A percentile compares a stretch with the other conserved stretches of the same genome.
phyloP scores from a whole-genome alignment of 768 basidiomycete species.

The Holtermanniella nyarrowii region DNA sequence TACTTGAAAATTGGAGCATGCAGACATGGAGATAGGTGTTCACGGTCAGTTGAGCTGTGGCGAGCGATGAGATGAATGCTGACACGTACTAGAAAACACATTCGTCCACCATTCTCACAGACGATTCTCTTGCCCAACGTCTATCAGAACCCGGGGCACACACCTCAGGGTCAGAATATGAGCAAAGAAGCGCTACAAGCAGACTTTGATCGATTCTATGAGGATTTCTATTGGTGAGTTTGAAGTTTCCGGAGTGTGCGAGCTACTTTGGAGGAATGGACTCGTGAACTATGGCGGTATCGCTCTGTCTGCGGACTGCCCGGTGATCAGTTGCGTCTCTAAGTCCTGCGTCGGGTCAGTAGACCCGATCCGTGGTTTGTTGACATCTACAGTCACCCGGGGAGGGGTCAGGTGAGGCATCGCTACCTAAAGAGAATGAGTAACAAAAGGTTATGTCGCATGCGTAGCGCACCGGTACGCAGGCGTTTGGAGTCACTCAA shows the following conservation, averaged over 20 bases:
- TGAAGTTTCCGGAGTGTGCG: background rate
- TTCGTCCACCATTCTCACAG: constrained; percentile 92
- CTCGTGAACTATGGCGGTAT: no score
- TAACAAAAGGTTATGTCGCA: no score
- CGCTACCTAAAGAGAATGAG: no score
- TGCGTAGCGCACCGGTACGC: no score
- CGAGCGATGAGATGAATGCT: background rate
- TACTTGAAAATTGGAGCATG: constrained; percentile 99
- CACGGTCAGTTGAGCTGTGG: constrained; percentile 45
- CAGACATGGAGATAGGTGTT: constrained; percentile 95
- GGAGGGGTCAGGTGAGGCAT: no score
- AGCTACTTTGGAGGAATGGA: background rate
- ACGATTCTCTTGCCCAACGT: constrained; percentile 94
- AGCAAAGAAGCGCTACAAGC: constrained; percentile 55
- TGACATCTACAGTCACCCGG: no score
- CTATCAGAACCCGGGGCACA: constrained; percentile 94
- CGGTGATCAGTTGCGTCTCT: no score
- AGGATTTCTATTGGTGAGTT: constrained; percentile 71
- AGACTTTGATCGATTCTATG: constrained; percentile 45
- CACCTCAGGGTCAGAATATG: constrained; percentile 48
- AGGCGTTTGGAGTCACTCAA: no score
- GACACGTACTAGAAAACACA: constrained; percentile 56
- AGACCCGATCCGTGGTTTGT: no score
- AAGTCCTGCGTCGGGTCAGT: no score
- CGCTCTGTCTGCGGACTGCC: no score